Evolutionary conservation across 164 flowering plant genomes (phyloP).

Genomic region (Dillenia turbinata): DNA sequence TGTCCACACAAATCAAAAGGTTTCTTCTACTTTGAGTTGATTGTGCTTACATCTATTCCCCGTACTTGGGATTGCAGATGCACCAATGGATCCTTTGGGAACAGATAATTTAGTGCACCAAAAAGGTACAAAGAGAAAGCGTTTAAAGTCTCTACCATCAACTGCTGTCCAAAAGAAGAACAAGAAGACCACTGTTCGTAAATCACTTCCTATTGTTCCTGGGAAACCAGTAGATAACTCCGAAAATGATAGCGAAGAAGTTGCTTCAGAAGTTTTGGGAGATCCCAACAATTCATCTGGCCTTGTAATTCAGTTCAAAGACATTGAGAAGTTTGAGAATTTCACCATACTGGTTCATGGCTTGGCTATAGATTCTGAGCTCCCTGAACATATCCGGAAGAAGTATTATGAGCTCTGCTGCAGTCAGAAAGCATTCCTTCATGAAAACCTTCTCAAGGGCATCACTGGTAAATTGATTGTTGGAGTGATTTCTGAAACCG

Average conservation of each 20-base stretch:
- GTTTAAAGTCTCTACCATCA: slow-evolving; percentile 17
- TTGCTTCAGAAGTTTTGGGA: slow-evolving; percentile 27
- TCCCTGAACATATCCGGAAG: slow-evolving; percentile 19
- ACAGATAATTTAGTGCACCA: too few relatives aligned
- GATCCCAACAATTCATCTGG: slow-evolving; percentile 16
- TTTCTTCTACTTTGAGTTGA: not conserved
- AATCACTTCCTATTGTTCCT: slow-evolving; percentile 3
- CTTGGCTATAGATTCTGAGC: slow-evolving; percentile 29
- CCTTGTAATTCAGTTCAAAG: slow-evolving; percentile 19
- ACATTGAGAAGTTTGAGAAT: slow-evolving; percentile 20
- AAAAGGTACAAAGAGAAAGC: slow-evolving; percentile 16
- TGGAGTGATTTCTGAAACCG: slow-evolving; percentile 34
- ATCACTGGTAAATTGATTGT: slow-evolving; percentile 26
- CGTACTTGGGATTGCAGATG: not conserved
- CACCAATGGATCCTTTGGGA: too few relatives aligned
- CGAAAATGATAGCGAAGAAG: slow-evolving; percentile 27
- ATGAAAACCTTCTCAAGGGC: slow-evolving; percentile 23
- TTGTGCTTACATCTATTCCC: not conserved
- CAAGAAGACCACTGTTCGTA: slow-evolving; percentile 7
- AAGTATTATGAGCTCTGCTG: slow-evolving; percentile 39
- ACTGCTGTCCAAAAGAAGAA: slow-evolving; percentile 15
- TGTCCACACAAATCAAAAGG: not conserved
- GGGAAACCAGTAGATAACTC: slow-evolving; percentile 23
- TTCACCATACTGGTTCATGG: slow-evolving; percentile 32
- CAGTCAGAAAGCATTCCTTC: slow-evolving; percentile 35